phyloP scores from a whole-genome alignment of 495 filamentous ascomycete genomes.

The Neurospora sp. region DNA sequence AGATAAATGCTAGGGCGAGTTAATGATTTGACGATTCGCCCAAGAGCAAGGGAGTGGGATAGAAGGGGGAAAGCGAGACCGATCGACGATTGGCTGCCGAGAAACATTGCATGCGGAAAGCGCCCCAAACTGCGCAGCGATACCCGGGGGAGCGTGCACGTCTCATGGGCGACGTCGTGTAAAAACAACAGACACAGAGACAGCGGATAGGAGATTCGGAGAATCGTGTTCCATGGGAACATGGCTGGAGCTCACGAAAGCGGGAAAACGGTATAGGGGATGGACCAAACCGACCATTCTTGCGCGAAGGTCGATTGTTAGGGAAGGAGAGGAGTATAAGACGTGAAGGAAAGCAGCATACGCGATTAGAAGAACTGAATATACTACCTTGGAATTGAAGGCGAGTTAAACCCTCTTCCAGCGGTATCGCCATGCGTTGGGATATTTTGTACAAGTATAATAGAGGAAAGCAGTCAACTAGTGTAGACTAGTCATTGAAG shows the following conservation, averaged over 20 bases:
- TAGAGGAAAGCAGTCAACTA: not conserved
- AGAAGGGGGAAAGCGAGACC: not conserved
- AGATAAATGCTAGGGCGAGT: not conserved
- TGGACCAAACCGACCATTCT: not conserved
- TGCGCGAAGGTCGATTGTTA: not conserved
- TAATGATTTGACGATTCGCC: not conserved
- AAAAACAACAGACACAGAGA: not conserved
- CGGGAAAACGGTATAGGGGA: not conserved
- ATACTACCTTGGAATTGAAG: not conserved
- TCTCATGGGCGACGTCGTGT: not conserved
- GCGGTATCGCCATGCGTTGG: not conserved
- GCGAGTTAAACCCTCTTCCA: not conserved
- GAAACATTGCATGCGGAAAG: not conserved
- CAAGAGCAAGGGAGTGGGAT: not conserved
- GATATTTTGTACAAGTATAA: not conserved
- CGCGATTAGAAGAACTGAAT: not conserved
- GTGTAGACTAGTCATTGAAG: not conserved
- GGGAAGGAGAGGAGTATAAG: not conserved
- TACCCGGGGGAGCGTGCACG: not conserved
- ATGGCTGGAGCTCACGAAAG: not conserved
- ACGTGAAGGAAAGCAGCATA: not conserved
- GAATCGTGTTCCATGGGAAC: not conserved
- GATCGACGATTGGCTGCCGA: not conserved
- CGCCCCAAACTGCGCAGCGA: not conserved
- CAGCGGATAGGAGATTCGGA: not conserved